Evolutionary conservation across 371 early-diverging fungal species (phyloP).

Genomic region (Syncephalastrum racemosum): DNA sequence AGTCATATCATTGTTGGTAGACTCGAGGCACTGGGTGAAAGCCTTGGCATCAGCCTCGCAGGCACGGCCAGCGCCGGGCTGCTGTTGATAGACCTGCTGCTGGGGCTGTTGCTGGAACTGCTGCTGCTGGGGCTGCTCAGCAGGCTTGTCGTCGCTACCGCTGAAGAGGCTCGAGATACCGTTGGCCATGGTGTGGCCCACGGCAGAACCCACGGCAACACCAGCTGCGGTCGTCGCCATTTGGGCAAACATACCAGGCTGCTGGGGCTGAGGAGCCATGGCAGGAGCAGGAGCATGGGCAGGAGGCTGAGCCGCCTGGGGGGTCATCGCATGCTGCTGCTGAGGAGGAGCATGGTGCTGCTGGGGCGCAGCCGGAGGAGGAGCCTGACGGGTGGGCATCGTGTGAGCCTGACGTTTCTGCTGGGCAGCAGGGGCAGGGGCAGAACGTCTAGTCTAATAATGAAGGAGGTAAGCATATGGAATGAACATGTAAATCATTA

Average conservation of each 20-base stretch:
- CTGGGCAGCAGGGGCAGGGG: constrained; percentile 48
- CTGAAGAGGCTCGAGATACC: constrained; percentile 75
- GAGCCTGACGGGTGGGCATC: constrained; percentile 68
- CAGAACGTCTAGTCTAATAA: constrained; percentile 52
- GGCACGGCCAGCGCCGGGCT: constrained; percentile 27
- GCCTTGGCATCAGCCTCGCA: constrained; percentile 88
- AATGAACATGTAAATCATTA: too few species aligned
- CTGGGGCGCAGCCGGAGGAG: constrained; percentile 51
- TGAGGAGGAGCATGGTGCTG: constrained; percentile 30
- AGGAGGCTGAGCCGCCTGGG: constrained; percentile 41
- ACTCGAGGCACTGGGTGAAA: constrained; percentile 84
- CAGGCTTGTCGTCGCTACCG: constrained; percentile 50
- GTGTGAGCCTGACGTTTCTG: constrained; percentile 71
- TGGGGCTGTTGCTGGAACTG: constrained; percentile 42
- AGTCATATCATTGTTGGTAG: constrained; percentile 72
- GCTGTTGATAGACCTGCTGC: constrained; percentile 40
- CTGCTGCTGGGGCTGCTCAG: constrained; percentile 23
- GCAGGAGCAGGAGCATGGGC: constrained; percentile 38
- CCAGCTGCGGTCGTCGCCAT: constrained; percentile 92
- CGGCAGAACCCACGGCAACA: constrained; percentile 88
- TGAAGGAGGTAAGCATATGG: too few species aligned
- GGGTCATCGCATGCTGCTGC: constrained; percentile 35
- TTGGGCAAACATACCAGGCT: constrained; percentile 63
- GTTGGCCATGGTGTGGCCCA: constrained; percentile 70
- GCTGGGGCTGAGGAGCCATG: constrained; percentile 47